A percentile compares a stretch with the other conserved stretches of the same genome.
Evolutionary conservation across 192 early-diverging fungal genomes (phyloP).

Genomic region (Chytriomyces hyalinus): DNA sequence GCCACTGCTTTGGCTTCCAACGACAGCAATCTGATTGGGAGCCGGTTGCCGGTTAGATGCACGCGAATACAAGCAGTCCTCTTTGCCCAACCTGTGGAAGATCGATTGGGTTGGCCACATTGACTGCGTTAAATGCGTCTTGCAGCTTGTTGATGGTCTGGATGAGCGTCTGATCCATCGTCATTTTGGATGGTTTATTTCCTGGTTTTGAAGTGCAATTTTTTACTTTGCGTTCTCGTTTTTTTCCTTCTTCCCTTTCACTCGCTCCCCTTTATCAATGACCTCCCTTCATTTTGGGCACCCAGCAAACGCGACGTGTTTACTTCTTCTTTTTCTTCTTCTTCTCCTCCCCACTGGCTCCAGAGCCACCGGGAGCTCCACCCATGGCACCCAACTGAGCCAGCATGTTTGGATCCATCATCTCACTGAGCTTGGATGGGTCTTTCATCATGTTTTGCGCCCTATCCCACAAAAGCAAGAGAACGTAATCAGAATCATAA

Average conservation of each 20-base stretch:
- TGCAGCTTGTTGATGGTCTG: conserved; percentile 50
- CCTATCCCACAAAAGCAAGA: conserved; percentile 45
- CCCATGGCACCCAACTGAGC: neutral
- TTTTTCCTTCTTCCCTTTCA: too few species aligned
- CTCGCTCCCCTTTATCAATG: too few species aligned
- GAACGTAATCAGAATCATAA: conserved; percentile 4
- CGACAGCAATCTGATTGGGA: conserved; percentile 55
- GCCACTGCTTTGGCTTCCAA: conserved; percentile 67
- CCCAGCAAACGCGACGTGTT: neutral
- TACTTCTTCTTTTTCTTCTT: conserved; percentile 32
- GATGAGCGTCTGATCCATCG: conserved; percentile 35
- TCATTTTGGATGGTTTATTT: neutral
- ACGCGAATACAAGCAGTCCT: too few species aligned
- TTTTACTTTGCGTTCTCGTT: too few species aligned
- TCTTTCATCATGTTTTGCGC: conserved; percentile 79
- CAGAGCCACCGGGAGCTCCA: neutral
- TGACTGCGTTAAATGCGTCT: conserved; percentile 60
- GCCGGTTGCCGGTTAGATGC: too few species aligned
- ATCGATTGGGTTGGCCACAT: conserved; percentile 63
- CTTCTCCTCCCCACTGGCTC: conserved; percentile 13
- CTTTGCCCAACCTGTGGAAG: conserved; percentile 73
- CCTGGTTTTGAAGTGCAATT: too few species aligned
- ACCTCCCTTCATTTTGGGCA: too few species aligned
- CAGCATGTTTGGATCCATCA: neutral
- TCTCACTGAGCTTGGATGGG: conserved; percentile 46